Conservation (phyloP, 192 early-diverging fungal genomes). For the Backusella sp. region DNA sequence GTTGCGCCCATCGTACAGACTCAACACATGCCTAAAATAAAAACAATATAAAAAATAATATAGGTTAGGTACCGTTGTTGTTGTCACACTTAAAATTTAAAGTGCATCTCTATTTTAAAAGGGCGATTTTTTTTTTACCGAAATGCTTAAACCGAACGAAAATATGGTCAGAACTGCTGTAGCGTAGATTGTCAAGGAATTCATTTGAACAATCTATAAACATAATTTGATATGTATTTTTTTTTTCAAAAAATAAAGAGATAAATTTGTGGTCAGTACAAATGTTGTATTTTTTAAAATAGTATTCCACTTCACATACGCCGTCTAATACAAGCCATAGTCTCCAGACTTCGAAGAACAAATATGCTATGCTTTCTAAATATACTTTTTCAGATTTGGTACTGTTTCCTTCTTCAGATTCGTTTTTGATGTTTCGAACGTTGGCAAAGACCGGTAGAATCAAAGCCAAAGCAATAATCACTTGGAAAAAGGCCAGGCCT, state of each 20-base stretch:
- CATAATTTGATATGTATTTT: neutral
- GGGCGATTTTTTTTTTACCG: neutral
- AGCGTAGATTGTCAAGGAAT: neutral
- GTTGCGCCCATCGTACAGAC: neutral
- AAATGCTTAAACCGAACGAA: neutral
- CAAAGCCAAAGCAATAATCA: neutral
- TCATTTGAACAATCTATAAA: neutral
- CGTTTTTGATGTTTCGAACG: neutral
- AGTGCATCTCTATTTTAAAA: neutral
- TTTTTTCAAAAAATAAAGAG: neutral
- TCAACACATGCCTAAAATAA: constrained; percentile 5
- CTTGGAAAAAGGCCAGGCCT: neutral
- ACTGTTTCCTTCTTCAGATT: neutral
- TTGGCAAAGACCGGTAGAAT: neutral
- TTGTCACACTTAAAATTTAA: neutral
- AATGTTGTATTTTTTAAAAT: neutral
- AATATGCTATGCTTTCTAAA: neutral
- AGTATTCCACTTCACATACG: neutral
- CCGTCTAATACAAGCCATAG: neutral
- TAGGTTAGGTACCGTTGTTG: neutral
- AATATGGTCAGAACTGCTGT: neutral
- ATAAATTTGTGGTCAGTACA: neutral
- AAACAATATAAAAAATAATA: neutral
- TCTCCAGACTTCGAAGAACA: neutral
- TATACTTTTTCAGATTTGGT: constrained; percentile 1